Conservation (phyloP, 176 grass and related monocot species). For the Dactylis glomerata region DNA sequence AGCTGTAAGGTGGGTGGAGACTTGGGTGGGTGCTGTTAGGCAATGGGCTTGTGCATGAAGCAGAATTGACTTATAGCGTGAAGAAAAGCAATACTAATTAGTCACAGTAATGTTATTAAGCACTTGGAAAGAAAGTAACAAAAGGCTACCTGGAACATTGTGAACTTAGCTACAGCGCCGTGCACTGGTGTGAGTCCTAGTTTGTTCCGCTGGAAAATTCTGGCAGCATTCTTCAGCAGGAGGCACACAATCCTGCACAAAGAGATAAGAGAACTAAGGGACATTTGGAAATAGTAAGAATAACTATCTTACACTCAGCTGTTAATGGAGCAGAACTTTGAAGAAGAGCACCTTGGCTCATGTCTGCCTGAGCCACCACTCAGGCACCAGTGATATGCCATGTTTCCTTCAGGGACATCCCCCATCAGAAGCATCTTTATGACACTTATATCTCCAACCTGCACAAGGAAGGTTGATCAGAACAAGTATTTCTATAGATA, state of each 20-base stretch:
- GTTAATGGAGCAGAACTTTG: slow-evolving; percentile 3
- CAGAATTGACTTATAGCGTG: slow-evolving; percentile 42
- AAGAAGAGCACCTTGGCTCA: slow-evolving; percentile 43
- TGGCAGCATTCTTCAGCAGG: slow-evolving; percentile 52
- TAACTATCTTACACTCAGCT: neutral
- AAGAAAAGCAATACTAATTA: slow-evolving; percentile 28
- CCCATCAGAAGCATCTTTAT: slow-evolving; percentile 53
- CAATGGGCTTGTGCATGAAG: slow-evolving; percentile 27
- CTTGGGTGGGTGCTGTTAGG: neutral
- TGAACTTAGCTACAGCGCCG: slow-evolving; percentile 42
- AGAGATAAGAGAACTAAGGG: neutral
- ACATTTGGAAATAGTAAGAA: neutral
- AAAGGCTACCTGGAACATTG: slow-evolving; percentile 48
- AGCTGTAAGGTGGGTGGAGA: neutral
- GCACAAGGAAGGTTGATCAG: slow-evolving; percentile 20
- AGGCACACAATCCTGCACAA: slow-evolving; percentile 43
- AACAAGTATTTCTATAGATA: neutral
- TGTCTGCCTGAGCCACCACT: slow-evolving; percentile 35
- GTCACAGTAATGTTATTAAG: neutral
- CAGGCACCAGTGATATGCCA: slow-evolving; percentile 59
- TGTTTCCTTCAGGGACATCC: slow-evolving; percentile 46
- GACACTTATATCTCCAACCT: slow-evolving; percentile 41
- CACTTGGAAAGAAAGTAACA: slow-evolving; percentile 1
- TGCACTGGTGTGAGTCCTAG: slow-evolving; percentile 56
- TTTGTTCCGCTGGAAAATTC: slow-evolving; percentile 47